Conservation (phyloP, 768 basidiomycete genomes). For the Goffeauzyma gilvescens region DNA sequence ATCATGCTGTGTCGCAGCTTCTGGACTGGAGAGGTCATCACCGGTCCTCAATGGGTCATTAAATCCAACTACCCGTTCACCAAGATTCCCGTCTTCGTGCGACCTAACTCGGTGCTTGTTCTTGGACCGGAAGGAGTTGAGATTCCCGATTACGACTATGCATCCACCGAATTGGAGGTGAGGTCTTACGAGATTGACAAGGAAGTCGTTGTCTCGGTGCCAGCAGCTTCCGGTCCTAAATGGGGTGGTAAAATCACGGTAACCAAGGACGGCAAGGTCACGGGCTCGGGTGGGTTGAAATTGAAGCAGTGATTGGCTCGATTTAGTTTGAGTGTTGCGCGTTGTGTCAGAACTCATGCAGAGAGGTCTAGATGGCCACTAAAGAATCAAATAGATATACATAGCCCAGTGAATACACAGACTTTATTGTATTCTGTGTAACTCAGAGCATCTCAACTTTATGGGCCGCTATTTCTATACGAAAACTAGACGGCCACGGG, state of each 20-base stretch:
- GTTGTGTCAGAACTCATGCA: too few relatives aligned
- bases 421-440: too few relatives aligned
- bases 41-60: constrained; percentile 46
- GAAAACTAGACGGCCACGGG: too few relatives aligned
- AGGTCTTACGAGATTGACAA: constrained; percentile 41
- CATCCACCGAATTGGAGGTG: constrained; percentile 36
- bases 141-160: constrained; percentile 47
- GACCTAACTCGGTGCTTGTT: constrained; percentile 41
- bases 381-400: too few relatives aligned
- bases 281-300: not conserved
- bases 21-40: constrained; percentile 39
- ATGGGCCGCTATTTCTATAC: too few relatives aligned
- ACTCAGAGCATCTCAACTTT: too few relatives aligned
- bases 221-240: constrained; percentile 8
- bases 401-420: too few relatives aligned
- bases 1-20: constrained; percentile 27
- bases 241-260: constrained; percentile 10
- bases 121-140: constrained; percentile 41
- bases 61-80: constrained; percentile 46
- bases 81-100: constrained; percentile 50
- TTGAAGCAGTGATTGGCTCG: too few relatives aligned
- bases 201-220: constrained; percentile 14
- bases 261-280: constrained; percentile 3
- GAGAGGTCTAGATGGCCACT: too few relatives aligned
- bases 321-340: too few relatives aligned